Evolutionary conservation across 192 early-diverging fungal genomes (phyloP).

Genomic region (Linnemannia schmuckeri): DNA sequence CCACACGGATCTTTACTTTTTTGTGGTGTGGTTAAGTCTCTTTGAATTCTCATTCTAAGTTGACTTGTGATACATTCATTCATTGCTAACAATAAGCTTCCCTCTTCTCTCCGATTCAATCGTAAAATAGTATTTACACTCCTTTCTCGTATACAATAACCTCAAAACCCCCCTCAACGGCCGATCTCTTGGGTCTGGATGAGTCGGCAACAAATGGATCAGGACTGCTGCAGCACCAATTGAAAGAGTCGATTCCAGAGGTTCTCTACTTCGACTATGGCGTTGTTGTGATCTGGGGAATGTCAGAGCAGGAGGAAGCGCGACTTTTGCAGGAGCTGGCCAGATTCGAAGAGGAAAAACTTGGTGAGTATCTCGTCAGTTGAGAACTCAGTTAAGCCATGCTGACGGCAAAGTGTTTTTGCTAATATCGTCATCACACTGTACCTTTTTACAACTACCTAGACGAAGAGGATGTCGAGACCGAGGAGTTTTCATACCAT

Average conservation of each 20-base stretch:
- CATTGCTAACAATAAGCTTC: neutral
- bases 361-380: constrained; percentile 49
- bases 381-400: neutral
- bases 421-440: neutral
- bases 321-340: constrained; percentile 79
- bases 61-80: neutral
- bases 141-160: constrained; percentile 63
- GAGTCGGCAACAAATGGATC: constrained; percentile 31
- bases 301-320: constrained; percentile 86
- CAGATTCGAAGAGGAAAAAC: constrained; percentile 81
- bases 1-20: constrained; percentile 1
- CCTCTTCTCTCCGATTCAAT: neutral
- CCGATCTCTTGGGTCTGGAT: constrained; percentile 54
- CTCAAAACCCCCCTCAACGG: constrained; percentile 60
- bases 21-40: neutral
- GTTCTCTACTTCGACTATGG: constrained; percentile 95
- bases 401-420: constrained; percentile 13
- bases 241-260: constrained; percentile 65
- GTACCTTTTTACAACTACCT: constrained; percentile 13
- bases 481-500: constrained; percentile 85
- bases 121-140: constrained; percentile 62
- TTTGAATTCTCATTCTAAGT: constrained; percentile 6
- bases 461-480: constrained; percentile 79
- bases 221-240: constrained; percentile 23
- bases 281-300: constrained; percentile 97